Evolutionary conservation across 225 moss, liverwort and hornwort species (phyloP), one percentile per base, ranked within the genome.

Genomic region (Polytrichum commune): DNA sequence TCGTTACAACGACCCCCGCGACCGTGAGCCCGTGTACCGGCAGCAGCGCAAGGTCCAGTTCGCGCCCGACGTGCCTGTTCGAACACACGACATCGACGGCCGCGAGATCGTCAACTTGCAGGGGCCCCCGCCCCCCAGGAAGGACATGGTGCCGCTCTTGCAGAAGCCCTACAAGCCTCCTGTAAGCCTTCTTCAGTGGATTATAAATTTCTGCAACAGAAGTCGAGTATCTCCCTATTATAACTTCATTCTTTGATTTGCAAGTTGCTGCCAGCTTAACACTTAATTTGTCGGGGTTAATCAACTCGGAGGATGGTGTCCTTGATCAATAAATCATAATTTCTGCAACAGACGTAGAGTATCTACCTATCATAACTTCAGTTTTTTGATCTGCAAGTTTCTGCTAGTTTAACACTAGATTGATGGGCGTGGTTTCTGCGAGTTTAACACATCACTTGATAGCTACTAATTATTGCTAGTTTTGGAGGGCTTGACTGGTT

Each of bases 121-220:
- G 55, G 23, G 13, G 3, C 46, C 13, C 46, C 13, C 54, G 58
- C 75, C 80, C 18, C 60, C 60, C 55, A 76, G 74, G 0, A 38
- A 80, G 19, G 79, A 79, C 0, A 20, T 81, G 84, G 80, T 63
- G 72, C 72, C 66, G 79, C 78, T 73, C 78, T 81, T n/a, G 60
- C 60, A n/a, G 23, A 26, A 61, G 22, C 26, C 22, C 7, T n/a
- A 26, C 26, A 61, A 26, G 22, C 7, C 8, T 9, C 2, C 8
- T 61, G 60, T 26, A 61, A 61, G 60, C 22, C 19, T 24, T 60
- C 16, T 7, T 8, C 33, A 7, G n/a, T 60, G 19, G 4, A 8
- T 5, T 24, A 24, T 20, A 24, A 16, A 1, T 19, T 7, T 19
- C 24, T 8, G 58, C 7, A 20, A 19, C 58, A 20, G 58, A 8